These are phyloP conservation scores for Coemansia nantahalensis DNA, from an alignment of 192 early-diverging fungal species.

Conservation along the genomic window DNA sequence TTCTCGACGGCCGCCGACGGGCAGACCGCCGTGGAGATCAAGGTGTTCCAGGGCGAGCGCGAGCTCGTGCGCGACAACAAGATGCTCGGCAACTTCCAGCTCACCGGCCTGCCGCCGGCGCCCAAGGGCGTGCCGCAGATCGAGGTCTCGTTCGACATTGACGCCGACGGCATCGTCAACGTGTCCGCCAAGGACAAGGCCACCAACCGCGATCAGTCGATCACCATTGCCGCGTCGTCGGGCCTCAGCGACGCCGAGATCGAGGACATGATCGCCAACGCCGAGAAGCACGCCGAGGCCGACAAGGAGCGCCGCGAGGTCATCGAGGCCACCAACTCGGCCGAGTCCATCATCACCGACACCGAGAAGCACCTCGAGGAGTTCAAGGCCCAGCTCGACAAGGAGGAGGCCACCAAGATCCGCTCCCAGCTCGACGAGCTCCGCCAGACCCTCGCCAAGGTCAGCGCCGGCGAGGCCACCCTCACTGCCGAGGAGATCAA, in stretches of 20 bases:
- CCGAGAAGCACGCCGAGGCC: conserved; percentile 87
- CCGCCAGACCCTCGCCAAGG: conserved; percentile 72
- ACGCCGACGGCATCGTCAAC: conserved; percentile 99
- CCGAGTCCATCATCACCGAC: conserved; percentile 86
- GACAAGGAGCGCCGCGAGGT: conserved; percentile 91
- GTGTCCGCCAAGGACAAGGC: conserved; percentile 96
- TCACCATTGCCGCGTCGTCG: conserved; percentile 94
- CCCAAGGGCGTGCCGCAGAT: conserved; percentile 97
- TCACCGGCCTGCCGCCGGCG: conserved; percentile 92
- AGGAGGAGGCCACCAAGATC: conserved; percentile 84
- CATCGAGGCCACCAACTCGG: conserved; percentile 93
- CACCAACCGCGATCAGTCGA: conserved; percentile 92
- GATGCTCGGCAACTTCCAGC: conserved; percentile 96
- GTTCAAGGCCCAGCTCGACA: conserved; percentile 95
- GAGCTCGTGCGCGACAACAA: conserved; percentile 98
- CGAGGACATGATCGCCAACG: conserved; percentile 93
- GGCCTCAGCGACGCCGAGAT: conserved; percentile 93
- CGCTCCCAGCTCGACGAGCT: conserved; percentile 76
- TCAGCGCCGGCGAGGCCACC: conserved; percentile 61
- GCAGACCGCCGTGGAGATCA: conserved; percentile 96
- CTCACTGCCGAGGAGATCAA: conserved; percentile 85
- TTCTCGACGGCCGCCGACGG: conserved; percentile 99
- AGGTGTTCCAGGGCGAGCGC: conserved; percentile 98
- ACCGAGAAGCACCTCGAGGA: conserved; percentile 95
- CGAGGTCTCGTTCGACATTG: conserved; percentile 98